Conservation (phyloP, 202 grass and related monocot species). For the Saccharum hybrid region DNA sequence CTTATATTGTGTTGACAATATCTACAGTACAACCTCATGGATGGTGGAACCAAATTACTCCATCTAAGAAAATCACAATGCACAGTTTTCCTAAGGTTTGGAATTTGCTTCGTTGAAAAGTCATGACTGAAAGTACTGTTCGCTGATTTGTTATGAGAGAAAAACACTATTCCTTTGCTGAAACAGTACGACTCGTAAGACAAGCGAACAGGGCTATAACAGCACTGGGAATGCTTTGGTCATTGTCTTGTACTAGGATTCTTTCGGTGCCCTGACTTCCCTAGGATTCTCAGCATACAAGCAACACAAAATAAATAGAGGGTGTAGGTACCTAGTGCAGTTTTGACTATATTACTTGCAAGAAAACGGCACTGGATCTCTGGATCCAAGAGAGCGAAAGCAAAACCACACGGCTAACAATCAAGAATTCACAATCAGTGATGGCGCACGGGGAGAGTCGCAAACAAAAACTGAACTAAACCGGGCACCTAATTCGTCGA, state of each 20-base stretch:
- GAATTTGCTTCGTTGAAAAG: neutral
- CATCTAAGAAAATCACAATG: neutral
- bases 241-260: neutral
- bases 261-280: no score
- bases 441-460: neutral
- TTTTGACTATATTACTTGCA: neutral
- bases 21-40: neutral
- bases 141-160: no score
- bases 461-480: neutral
- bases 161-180: no score
- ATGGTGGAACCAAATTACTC: neutral
- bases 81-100: neutral
- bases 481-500: neutral
- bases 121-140: no score
- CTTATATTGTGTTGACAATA: neutral
- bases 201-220: neutral
- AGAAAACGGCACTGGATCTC: neutral
- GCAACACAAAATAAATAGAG: neutral
- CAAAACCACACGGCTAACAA: neutral
- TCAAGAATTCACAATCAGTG: neutral
- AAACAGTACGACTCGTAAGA: no score
- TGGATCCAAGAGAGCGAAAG: neutral
- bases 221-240: neutral
- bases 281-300: no score
- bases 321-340: neutral